These are phyloP conservation scores for Backusella parvicylindrica DNA, from an alignment of 192 early-diverging fungal genomes.

Conservation along the genomic window DNA sequence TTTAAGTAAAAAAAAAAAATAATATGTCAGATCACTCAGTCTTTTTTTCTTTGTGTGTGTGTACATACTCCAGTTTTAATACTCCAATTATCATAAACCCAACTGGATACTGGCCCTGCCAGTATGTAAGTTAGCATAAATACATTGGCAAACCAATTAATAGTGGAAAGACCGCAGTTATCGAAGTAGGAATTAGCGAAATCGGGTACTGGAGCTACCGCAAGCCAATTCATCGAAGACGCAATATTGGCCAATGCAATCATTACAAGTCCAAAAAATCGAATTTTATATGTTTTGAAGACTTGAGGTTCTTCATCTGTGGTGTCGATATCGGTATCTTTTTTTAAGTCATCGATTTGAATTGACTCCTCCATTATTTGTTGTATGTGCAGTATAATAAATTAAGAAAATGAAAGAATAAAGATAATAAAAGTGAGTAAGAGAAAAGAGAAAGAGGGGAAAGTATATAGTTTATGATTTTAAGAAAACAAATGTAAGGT, in stretches of 20 bases:
- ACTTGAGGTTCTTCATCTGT: background rate
- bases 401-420: background rate
- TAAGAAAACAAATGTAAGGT: background rate
- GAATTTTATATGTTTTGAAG: constrained; percentile 34
- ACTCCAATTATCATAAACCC: constrained; percentile 38
- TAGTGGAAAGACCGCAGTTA: constrained; percentile 18
- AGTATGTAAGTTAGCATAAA: constrained; percentile 44
- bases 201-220: constrained; percentile 39
- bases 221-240: constrained; percentile 42
- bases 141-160: constrained; percentile 44
- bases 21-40: background rate
- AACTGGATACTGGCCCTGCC: constrained; percentile 37
- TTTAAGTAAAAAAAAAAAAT: background rate
- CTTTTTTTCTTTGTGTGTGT: background rate
- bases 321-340: background rate
- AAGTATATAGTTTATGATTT: background rate
- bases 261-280: constrained; percentile 43
- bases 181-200: constrained; percentile 36
- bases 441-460: background rate
- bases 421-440: background rate
- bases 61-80: constrained; percentile 34
- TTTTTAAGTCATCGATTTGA: background rate
- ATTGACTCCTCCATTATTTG: background rate
- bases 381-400: background rate
- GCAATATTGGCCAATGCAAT: constrained; percentile 41